Conservation (phyloP, 2,329 filamentous ascomycete genomes). For the Stemphylium beticola region DNA sequence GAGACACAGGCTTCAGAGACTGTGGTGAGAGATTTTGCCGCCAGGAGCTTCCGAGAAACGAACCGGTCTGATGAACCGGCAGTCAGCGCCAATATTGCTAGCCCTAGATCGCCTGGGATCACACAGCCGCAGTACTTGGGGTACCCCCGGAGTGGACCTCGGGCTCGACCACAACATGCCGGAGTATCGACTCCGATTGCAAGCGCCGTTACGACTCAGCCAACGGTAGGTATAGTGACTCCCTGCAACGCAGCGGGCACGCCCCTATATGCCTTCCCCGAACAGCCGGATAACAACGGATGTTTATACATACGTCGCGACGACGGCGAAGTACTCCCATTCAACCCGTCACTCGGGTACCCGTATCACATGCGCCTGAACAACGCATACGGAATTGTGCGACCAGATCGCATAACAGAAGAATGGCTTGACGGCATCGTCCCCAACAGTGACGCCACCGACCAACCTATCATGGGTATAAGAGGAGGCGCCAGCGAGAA, state of each 20-base stretch:
- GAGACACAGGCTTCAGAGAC: no score
- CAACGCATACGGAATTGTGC: neutral
- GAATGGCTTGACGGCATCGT: neutral
- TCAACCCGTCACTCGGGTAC: neutral
- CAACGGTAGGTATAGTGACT: neutral
- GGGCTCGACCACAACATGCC: neutral
- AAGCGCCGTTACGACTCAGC: neutral
- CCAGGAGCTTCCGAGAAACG: neutral
- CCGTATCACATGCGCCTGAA: neutral
- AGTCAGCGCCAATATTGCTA: no score
- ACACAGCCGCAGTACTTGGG: neutral
- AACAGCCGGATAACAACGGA: neutral
- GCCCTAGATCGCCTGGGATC: neutral
- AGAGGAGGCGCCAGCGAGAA: neutral
- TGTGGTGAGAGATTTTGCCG: neutral
- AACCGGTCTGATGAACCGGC: neutral
- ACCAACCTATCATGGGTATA: neutral
- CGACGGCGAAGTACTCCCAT: neutral
- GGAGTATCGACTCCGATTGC: neutral
- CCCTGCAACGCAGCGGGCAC: neutral
- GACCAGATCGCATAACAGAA: neutral
- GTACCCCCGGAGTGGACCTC: neutral
- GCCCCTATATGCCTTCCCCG: neutral
- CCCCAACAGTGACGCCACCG: neutral
- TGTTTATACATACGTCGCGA: neutral